These are phyloP conservation scores for Metschnikowia rubicola DNA, from an alignment of 805 yeast species.

Conservation along the genomic window DNA sequence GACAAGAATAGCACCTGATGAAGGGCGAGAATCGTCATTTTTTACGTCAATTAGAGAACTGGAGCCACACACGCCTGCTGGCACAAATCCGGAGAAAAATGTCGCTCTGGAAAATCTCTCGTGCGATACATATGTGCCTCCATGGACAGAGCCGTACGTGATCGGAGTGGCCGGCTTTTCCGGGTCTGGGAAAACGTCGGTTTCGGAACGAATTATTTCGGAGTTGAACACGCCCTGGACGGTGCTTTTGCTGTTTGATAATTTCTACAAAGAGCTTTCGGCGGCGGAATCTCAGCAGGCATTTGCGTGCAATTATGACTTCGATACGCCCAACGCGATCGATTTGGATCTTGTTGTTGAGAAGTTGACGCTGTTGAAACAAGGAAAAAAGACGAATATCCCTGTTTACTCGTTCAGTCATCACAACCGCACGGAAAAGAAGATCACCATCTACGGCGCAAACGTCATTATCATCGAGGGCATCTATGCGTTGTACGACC, in stretches of 20 bases:
- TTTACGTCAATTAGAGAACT: slow-evolving; percentile 14
- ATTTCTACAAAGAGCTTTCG: slow-evolving; percentile 77
- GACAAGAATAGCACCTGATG: slow-evolving; percentile 26
- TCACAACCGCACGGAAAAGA: slow-evolving; percentile 64
- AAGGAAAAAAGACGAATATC: slow-evolving; percentile 50
- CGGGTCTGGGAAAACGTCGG: slow-evolving; percentile 91
- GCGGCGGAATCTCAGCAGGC: slow-evolving; percentile 62
- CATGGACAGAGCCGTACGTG: slow-evolving; percentile 85
- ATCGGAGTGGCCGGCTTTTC: slow-evolving; percentile 78
- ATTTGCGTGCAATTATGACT: slow-evolving; percentile 69
- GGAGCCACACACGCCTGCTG: slow-evolving; percentile 2
- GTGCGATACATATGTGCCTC: slow-evolving; percentile 47
- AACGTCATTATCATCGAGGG: slow-evolving; percentile 93
- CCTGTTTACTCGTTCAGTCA: slow-evolving; percentile 59
- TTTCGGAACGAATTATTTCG: slow-evolving; percentile 77
- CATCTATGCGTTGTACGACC: slow-evolving; percentile 74
- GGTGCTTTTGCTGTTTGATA: slow-evolving; percentile 82
- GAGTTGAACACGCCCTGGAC: slow-evolving; percentile 91
- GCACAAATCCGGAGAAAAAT: background rate
- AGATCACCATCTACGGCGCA: slow-evolving; percentile 85
- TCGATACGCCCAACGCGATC: slow-evolving; percentile 81
- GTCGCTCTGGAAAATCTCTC: background rate
- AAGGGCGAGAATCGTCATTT: slow-evolving; percentile 23
- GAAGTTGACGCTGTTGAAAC: slow-evolving; percentile 62
- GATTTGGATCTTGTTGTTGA: slow-evolving; percentile 71